Evolutionary conservation across 495 filamentous ascomycete species (phyloP), one percentile per base, ranked within the genome.

Genomic region (Trichoderma gamsii): DNA sequence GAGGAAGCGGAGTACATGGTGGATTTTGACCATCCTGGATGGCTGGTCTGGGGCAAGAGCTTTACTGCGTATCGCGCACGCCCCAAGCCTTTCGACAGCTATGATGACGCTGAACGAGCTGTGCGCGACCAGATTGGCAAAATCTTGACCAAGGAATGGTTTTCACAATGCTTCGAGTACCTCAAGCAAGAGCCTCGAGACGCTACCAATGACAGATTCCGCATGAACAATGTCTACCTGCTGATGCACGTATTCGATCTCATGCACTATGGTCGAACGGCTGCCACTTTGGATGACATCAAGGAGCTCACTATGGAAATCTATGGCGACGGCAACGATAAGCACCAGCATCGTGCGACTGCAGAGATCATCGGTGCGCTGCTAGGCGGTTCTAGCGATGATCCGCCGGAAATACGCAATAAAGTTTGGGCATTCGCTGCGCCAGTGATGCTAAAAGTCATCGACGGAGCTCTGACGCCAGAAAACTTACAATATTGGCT

Each of bases 161-260:
- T 97, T 71, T 84, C 86, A 67, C 88, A 87, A 63, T 95, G 89
- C 78, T 99, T 98, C 72, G 89, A 84, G 46, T 97, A 92, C 75
- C 82, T 98, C 78, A 99, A 97, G 79, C 95, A 99, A 77, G 95
- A 99, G 77, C 95, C 95, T 18, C 87, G 94, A 29, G 95, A 99
- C 76, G 79, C 88, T 12, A 79, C 81, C 3, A 83, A 90, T 0
- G 95, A 99, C 74, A 87, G 95, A 59, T 98, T 98, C 79, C 85
- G 93, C 70, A 91, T 96, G 79, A 84, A 91, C 7, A 93, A 88
- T 73, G 89, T 91, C 3, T 87, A 94, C 76, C 83, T 97, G 71
- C 86, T 99, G 4, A 88, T 91, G 69, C 91, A 94, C 74, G 86
- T 90, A 9, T 96, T 99, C 72, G 92, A 96, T 70, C 83, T 98